Evolutionary conservation across 345 rosid genomes (phyloP).

Genomic region (Sonneratia alba): DNA sequence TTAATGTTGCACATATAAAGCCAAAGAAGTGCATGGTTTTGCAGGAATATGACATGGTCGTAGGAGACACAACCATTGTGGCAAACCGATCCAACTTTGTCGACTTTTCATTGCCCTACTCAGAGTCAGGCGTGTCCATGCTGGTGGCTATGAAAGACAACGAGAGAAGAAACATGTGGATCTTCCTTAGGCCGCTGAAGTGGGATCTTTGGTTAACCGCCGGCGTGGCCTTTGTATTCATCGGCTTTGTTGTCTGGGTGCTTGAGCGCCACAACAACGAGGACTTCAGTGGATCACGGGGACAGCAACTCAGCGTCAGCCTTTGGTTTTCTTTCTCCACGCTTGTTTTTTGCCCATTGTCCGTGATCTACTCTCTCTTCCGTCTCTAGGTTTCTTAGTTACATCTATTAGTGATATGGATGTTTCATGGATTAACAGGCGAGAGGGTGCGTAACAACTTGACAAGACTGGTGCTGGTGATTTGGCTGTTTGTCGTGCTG

Average conservation of each 20-base stretch:
- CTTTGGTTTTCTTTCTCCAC: conserved; percentile 46
- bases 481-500: conserved; percentile 46
- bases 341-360: conserved; percentile 45
- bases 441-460: conserved; percentile 34
- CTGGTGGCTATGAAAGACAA: conserved; percentile 20
- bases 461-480: conserved; percentile 36
- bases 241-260: conserved; percentile 36
- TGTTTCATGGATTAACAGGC: conserved; percentile 16
- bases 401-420: too few relatives aligned
- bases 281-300: conserved; percentile 32
- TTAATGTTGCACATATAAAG: too few relatives aligned
- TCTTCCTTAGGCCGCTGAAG: conserved; percentile 42
- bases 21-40: too few relatives aligned
- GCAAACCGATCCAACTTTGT: conserved; percentile 31
- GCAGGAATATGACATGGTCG: conserved; percentile 45
- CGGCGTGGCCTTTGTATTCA: conserved; percentile 31
- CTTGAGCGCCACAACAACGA: conserved; percentile 32
- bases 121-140: conserved; percentile 55
- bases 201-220: conserved; percentile 37
- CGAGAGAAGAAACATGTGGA: conserved; percentile 28
- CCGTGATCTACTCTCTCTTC: conserved; percentile 2
- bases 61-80: conserved; percentile 56
- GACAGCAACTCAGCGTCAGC: conserved; percentile 25
- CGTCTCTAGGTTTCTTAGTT: background rate
- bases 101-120: conserved; percentile 65